Evolutionary conservation across 2,329 filamentous ascomycete species (phyloP), one percentile per base, ranked within the genome.

Genomic region (Fusarium sp.): DNA sequence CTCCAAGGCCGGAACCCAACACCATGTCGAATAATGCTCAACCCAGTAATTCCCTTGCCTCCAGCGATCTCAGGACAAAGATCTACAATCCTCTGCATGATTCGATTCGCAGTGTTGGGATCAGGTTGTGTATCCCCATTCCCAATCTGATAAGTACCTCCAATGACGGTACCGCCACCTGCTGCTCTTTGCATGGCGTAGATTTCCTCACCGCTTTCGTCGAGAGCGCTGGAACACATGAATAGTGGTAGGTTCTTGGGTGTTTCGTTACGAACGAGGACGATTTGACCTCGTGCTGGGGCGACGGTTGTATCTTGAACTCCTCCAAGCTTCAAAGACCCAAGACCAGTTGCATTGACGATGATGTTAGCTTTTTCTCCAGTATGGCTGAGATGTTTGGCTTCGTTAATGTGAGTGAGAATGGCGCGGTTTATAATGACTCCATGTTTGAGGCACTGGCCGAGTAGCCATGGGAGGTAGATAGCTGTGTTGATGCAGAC

Each of bases 401-500:
- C 94, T 40, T 97, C 92, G 0, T 85, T 81, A 59, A 98, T 87
- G 78, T 97, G 92, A 13, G 83, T 81, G 37, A 95, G 81, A 1
- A 87, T 80, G 3, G 82, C 89, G 15, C 93, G 88, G 74, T 88
- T 87, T 75, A 95, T 83, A 1, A 89, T 83, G 7, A 92, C 92
- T n/a, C 93, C 93, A 60, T 90, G 87, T 75, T 89, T 89, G 27
- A 92, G 85, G 79, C 93, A 97, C 81, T 96, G 91, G 2, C 93
- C 92, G 0, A 93, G 84, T 0, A 98, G 90, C 89, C 93, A 98
- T 3, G 93, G 90, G 2, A 98, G 89, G 81, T 97, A 98, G 60
- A 97, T 83, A 41, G 92, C 89, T 0, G 93, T 93, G 82, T 98
- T 98, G 79, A 98, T 95, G 82, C 95, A 98, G 18, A 97, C 90